Evolutionary conservation across 106 monocot species (phyloP).

Genomic region (Posidonia australis): DNA sequence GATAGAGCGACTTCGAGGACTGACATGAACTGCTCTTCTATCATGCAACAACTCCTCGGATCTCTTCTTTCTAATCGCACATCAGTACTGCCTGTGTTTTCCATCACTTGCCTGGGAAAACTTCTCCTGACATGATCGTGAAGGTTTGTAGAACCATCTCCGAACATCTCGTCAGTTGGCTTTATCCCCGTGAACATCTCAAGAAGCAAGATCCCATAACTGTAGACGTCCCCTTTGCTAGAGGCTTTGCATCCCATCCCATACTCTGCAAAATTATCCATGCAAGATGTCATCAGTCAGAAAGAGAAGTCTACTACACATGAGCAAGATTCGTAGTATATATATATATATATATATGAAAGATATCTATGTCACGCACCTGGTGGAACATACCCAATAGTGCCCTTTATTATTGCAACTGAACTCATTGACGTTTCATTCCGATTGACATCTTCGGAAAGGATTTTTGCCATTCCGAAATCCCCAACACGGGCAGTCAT

Average conservation of each 20-base stretch:
- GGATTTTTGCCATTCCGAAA: slow-evolving; percentile 46
- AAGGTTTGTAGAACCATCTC: no score
- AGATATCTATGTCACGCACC: no score
- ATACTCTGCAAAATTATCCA: slow-evolving; percentile 2
- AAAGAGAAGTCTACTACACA: not conserved
- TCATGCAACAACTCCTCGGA: no score
- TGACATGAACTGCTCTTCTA: no score
- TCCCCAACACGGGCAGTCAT: slow-evolving; percentile 17
- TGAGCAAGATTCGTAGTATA: no score
- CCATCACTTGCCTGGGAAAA: not conserved
- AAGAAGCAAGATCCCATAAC: slow-evolving; percentile 10
- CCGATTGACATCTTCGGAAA: slow-evolving; percentile 11
- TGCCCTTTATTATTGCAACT: no score
- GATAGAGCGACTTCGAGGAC: no score
- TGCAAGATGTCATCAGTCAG: not conserved
- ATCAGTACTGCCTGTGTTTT: not conserved
- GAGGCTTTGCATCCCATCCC: slow-evolving; percentile 3
- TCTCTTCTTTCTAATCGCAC: no score
- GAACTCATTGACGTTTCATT: no score
- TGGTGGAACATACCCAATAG: slow-evolving; percentile 68
- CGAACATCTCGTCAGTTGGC: slow-evolving; percentile 6
- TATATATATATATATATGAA: no score
- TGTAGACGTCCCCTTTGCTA: slow-evolving; percentile 5
- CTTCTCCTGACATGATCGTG: not conserved
- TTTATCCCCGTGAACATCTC: slow-evolving; percentile 12